A percentile compares a stretch with the other conserved stretches of the same genome.
phyloP scores from a whole-genome alignment of 169 alveolate genomes.

The Plasmodium inui region DNA sequence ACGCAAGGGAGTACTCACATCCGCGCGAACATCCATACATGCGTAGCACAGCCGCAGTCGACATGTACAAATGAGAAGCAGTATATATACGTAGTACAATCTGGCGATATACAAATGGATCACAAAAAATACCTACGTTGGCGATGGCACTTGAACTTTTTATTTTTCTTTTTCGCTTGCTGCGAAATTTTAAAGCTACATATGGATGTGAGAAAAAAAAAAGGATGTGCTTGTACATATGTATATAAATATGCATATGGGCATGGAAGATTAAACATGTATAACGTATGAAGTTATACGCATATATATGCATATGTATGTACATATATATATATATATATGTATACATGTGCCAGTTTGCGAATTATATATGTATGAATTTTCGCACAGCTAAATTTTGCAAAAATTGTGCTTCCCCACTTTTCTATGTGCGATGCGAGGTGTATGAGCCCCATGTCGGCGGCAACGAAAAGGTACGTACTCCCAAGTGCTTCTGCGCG shows the following conservation, averaged over 20 bases:
- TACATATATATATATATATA: neutral
- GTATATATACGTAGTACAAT: neutral
- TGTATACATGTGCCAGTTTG: neutral
- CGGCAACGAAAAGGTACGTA: neutral
- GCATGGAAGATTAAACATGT: neutral
- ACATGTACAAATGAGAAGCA: neutral
- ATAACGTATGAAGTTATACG: neutral
- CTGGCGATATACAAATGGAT: neutral
- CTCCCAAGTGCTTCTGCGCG: neutral
- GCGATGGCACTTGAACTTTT: neutral
- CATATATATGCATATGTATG: neutral
- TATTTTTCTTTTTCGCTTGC: neutral
- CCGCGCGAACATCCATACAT: slow-evolving; percentile 10
- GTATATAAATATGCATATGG: slow-evolving; percentile 12
- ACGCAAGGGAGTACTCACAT: neutral
- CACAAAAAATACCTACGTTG: neutral
- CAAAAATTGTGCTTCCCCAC: neutral
- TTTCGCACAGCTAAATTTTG: neutral
- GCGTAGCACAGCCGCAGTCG: neutral
- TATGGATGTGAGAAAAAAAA: neutral
- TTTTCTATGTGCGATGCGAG: neutral
- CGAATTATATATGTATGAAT: neutral
- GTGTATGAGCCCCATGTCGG: neutral
- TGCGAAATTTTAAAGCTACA: neutral
- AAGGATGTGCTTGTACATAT: neutral